Base-by-base conservation (phyloP, 768 basidiomycete genomes). In the Collybia sordida region DNA sequence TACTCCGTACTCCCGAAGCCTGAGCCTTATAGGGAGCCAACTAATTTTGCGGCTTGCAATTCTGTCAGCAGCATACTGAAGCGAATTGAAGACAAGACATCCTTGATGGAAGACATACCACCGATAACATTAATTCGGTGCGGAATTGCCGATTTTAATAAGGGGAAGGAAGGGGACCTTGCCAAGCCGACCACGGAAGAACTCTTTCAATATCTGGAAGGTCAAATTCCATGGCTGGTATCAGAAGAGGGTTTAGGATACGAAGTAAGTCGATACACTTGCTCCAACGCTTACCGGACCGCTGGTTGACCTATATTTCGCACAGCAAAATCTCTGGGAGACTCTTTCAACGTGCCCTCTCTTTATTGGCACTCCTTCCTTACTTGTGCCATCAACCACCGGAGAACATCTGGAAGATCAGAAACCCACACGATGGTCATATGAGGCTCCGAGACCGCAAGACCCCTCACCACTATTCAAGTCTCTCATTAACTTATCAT, bases 61-160 rank as follows among this genome's bases (percentile, higher is more conserved):
- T 70, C 76, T 2, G 54, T 88, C 18, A 66, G 78, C 31, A 73
- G 74, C 24, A 57, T 75, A 9, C 51, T 80, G 3, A 64, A 66
- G 15, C 42, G 61, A 17, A 49, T 66, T 12, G 59, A 57, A 11
- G 64, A 66, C 18, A 61, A 70, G 42, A 57, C 64, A 21, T 49
- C 58, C 4, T 62, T 66, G 7, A 55, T 69, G 42, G 37, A 59
- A 1, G 66, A 65, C 7, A 62, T 86, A 5, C 76, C 82, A 2
- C 69, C 73, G 7, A 53, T 82, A 4, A 81, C 84, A 1, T 65
- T 89, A 6, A 69, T 90, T 31, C 80, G 88, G 7, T 88, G 84
- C 57, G 82, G 75, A 2, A 68, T 90, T 36, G 66, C 72, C 24
- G 83, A 83, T 41, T 70, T 74, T 50, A 64, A 58, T 46, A 72